Percentiles rank a stretch among this genome's conserved stretches.
These are phyloP conservation scores for Ceratocystis eucalypticola DNA, from an alignment of 2,329 filamentous ascomycete genomes.

Conservation along the genomic window DNA sequence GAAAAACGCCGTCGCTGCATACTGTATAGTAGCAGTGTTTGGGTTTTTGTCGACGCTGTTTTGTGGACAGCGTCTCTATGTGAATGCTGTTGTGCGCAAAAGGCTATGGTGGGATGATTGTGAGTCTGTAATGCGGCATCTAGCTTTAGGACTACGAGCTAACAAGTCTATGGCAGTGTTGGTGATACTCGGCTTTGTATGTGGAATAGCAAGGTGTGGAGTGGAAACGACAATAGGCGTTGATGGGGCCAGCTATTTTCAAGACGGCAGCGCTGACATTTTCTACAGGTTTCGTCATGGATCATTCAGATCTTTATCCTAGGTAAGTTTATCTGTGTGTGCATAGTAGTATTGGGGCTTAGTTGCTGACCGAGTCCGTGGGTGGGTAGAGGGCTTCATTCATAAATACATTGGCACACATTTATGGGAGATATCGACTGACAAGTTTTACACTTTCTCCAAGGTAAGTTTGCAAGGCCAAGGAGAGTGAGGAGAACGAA, in stretches of 20 bases:
- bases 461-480: not conserved
- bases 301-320: not conserved
- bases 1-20: not conserved
- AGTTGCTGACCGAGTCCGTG: not conserved
- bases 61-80: not conserved
- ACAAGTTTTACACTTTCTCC: not conserved
- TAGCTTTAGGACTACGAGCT: not conserved
- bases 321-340: not conserved
- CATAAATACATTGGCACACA: not conserved
- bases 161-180: not conserved
- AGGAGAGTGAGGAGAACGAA: too few species aligned
- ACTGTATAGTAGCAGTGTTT: not conserved
- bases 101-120: not conserved
- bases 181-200: constrained; percentile 1
- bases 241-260: not conserved
- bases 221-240: not conserved
- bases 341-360: not conserved
- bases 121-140: not conserved
- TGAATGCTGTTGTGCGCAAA: not conserved
- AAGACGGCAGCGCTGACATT: not conserved
- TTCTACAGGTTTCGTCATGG: not conserved
- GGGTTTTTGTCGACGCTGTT: not conserved
- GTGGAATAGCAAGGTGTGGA: not conserved
- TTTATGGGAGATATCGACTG: not conserved
- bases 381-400: not conserved